Conservation (phyloP, 2,329 filamentous ascomycete species). For the Sarocladium strictum region DNA sequence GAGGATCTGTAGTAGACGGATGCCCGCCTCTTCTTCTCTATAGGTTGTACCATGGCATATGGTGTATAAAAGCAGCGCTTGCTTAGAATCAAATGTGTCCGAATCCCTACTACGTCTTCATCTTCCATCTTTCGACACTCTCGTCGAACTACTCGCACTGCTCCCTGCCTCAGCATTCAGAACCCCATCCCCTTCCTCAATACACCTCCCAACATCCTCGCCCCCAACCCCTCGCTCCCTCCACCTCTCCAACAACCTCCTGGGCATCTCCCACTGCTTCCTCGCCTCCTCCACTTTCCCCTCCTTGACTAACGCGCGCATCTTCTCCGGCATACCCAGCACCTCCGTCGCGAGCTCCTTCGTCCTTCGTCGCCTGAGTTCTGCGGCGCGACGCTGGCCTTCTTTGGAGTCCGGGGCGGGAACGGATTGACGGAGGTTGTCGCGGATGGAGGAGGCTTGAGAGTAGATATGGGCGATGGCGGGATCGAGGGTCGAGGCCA, state of each 20-base stretch:
- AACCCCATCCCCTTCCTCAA: constrained; percentile 49
- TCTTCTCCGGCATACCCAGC: constrained; percentile 51
- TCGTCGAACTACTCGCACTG: constrained; percentile 13
- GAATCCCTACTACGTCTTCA: neutral
- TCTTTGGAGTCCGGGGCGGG: constrained; percentile 38
- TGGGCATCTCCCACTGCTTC: constrained; percentile 48
- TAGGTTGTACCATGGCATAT: neutral
- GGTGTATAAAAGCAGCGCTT: constrained; percentile 4
- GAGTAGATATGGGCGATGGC: constrained; percentile 71
- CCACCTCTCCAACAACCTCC: constrained; percentile 47
- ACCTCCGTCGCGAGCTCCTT: constrained; percentile 58
- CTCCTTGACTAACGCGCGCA: constrained; percentile 51
- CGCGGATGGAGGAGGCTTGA: constrained; percentile 49
- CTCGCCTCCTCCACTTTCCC: constrained; percentile 57
- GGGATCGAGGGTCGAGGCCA: constrained; percentile 65
- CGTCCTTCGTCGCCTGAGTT: constrained; percentile 30
- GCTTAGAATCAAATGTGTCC: neutral
- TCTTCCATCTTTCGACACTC: constrained; percentile 15
- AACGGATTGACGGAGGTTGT: constrained; percentile 41
- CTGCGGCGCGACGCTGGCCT: constrained; percentile 27
- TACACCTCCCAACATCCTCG: constrained; percentile 44
- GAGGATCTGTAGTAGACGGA: constrained; percentile 25
- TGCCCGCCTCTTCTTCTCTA: neutral
- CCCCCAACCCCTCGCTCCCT: constrained; percentile 49
- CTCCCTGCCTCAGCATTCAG: constrained; percentile 20